Evolutionary conservation across 2,329 filamentous ascomycete species (phyloP).

Genomic region (Hypoxylon sp.): DNA sequence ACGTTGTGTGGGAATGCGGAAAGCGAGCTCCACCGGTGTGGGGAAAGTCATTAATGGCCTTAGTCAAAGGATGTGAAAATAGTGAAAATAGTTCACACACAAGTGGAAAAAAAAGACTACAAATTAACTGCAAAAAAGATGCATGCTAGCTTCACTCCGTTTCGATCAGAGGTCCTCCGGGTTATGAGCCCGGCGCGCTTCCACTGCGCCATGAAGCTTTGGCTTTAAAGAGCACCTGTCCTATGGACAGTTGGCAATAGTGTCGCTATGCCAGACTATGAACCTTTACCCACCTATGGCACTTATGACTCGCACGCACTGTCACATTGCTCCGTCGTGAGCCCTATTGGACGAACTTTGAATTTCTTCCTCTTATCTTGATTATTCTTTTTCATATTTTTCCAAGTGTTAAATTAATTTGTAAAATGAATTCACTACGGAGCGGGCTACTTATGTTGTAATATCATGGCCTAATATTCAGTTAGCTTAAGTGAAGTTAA

Average conservation of each 20-base stretch:
- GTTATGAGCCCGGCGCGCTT: slow-evolving; percentile 53
- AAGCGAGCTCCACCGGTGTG: slow-evolving; percentile 21
- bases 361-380: neutral
- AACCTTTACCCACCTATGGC: slow-evolving; percentile 12
- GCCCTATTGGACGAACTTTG: slow-evolving; percentile 10
- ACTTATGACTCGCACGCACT: slow-evolving; percentile 6
- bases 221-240: neutral
- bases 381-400: neutral
- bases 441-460: neutral
- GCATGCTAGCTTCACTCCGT: slow-evolving; percentile 47
- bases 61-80: neutral
- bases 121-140: slow-evolving; percentile 4
- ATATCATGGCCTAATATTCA: neutral
- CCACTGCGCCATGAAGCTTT: slow-evolving; percentile 51
- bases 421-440: neutral
- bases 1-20: slow-evolving; percentile 9
- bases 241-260: neutral
- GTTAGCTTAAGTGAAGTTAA: neutral
- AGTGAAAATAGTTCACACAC: neutral
- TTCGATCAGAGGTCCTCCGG: slow-evolving; percentile 51
- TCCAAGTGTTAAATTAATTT: neutral
- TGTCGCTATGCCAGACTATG: slow-evolving; percentile 12
- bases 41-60: slow-evolving; percentile 18
- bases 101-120: neutral
- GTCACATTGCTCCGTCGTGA: neutral